These are phyloP conservation scores for Prillingera fragicola DNA, from an alignment of 1,284 basidiomycete genomes.

Conservation along the genomic window DNA sequence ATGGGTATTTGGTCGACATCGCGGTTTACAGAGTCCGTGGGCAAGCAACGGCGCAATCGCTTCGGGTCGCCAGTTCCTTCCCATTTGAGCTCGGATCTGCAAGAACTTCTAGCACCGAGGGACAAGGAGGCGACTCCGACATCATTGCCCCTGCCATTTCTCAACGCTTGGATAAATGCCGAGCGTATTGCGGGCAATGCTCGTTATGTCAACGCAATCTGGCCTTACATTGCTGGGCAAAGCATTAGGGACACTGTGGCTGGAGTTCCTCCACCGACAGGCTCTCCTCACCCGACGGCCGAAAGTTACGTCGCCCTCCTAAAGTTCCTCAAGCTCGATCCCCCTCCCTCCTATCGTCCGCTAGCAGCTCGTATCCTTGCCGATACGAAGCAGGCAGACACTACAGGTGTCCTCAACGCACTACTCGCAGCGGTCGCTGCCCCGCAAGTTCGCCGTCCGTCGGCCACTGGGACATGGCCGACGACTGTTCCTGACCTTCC, in stretches of 20 bases:
- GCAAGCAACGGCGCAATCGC: neutral
- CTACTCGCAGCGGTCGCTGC: neutral
- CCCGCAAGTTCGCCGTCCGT: neutral
- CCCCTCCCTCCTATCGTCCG: neutral
- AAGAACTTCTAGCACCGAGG: constrained; percentile 12
- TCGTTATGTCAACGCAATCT: neutral
- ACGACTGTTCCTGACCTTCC: constrained; percentile 7
- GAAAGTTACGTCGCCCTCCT: neutral
- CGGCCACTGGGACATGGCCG: neutral
- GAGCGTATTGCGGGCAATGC: constrained; percentile 7
- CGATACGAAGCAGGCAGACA: neutral
- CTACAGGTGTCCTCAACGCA: neutral
- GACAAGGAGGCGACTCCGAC: constrained; percentile 3
- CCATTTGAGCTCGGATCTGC: constrained; percentile 18
- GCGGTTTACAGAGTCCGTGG: no score
- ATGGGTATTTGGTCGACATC: neutral
- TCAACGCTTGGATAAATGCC: constrained; percentile 26
- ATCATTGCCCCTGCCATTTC: constrained; percentile 10
- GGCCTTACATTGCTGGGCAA: neutral
- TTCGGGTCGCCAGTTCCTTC: neutral
- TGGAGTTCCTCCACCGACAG: neutral
- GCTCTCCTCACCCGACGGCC: neutral
- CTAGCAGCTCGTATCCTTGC: neutral
- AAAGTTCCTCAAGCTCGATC: neutral
- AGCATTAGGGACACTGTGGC: neutral